Base-by-base conservation (phyloP, 1,284 basidiomycete genomes). In the Singerocomus rubriflavus region DNA sequence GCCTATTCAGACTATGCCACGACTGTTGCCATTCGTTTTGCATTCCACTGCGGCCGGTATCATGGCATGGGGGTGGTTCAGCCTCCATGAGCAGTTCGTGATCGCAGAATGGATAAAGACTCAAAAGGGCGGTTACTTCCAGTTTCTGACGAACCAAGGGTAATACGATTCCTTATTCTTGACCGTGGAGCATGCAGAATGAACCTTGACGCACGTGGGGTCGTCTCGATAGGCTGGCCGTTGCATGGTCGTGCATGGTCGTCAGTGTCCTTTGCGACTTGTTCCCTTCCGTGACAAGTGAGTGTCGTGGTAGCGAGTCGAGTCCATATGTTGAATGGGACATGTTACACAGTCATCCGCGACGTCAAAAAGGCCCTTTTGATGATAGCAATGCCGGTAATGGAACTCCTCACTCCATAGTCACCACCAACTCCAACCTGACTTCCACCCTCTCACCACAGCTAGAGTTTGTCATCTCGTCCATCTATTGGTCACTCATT, bases 71-170 rank as follows among this genome's bases (percentile, higher is more conserved):
- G 80, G 79, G 0, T 82, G 72, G 59, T 26, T 52, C 35, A 29
- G 36, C 11, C 7, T 64, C 21, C 5, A 10, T 14, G 12, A 38
- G 0, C 25, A 48, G 12, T 3, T 1, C 5, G 8, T n/a, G 6
- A 4, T 27, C 10, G 25, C 10, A 30, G 1, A 11, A 2, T 74
- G 67, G 58, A 74, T 84, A 31, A 50, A 57, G 4, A 54, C 56
- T 2, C 79, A 80, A 59, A 80, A 76, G 55, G 84, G 85, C 17
- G 88, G 87, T 0, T 80, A 84, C 56, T 75, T 77, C 42, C 84
- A 85, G 62, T 91, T 80, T 62, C 68, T 93, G 45, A 92, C 90
- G 0, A 87, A 91, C 53, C 81, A 88, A 68, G 86, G 85, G 88
- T 85, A 74, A 42, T 4, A n/a, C 38, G 0, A 2, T 40, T 10